Conservation (phyloP, 805 yeast genomes). For the Isabelozyma gotoi region DNA sequence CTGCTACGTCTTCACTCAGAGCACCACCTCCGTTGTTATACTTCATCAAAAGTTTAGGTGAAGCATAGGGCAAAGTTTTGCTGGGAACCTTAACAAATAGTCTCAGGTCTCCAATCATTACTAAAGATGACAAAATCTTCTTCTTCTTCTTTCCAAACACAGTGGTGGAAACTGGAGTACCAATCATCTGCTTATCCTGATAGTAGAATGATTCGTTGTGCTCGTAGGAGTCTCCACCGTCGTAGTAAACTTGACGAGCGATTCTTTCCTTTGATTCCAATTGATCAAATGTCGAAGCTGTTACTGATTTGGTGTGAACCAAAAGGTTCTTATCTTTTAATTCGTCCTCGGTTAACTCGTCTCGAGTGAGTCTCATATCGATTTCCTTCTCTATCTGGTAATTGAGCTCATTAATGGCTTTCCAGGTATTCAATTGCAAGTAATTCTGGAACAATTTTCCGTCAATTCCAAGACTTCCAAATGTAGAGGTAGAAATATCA, state of each 20-base stretch:
- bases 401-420: constrained; percentile 24
- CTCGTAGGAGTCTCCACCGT: constrained; percentile 3
- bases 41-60: constrained; percentile 36
- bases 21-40: constrained; percentile 28
- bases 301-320: constrained; percentile 7
- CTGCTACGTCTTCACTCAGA: not conserved
- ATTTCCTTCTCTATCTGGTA: constrained; percentile 37
- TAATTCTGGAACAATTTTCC: constrained; percentile 30
- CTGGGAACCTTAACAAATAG: constrained; percentile 33
- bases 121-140: constrained; percentile 29
- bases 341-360: constrained; percentile 25
- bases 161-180: constrained; percentile 17
- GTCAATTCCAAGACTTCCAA: constrained; percentile 31
- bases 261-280: constrained; percentile 10
- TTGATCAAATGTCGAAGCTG: not conserved
- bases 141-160: constrained; percentile 38
- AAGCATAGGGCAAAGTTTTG: constrained; percentile 32
- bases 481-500: constrained; percentile 24
- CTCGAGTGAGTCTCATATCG: constrained; percentile 24
- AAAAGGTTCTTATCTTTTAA: constrained; percentile 33
- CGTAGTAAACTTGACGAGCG: constrained; percentile 5
- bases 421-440: constrained; percentile 32
- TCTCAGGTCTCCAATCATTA: constrained; percentile 33
- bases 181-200: constrained; percentile 25
- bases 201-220: constrained; percentile 7